Evolutionary conservation across 2,329 filamentous ascomycete genomes (phyloP), one percentile per base, ranked within the genome.

Genomic region (Coleophoma crateriformis): DNA sequence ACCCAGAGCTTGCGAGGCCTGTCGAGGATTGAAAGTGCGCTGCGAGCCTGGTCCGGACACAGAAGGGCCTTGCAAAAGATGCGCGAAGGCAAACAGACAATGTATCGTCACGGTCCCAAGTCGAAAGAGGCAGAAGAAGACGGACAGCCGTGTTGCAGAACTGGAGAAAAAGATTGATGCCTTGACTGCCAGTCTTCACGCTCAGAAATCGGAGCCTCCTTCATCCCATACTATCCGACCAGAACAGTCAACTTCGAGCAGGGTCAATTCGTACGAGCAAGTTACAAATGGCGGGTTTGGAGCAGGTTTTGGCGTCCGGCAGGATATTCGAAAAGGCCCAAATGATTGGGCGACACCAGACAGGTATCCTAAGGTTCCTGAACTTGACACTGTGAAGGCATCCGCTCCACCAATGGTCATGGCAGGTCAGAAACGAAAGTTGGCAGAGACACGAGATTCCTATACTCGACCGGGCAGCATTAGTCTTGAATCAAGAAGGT

Each of bases 121-220:
- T 61, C 65, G 70, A 17, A 72, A 71, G 56, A 66, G 69, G 50
- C 66, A 71, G 45, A 72, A 72, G 57, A 66, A 71, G 52, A 71
- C 71, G 7, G 71, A 73, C 46, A 71, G 68, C 35, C 56, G 71
- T 22, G 70, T 73, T 4, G 68, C 69, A 35, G 70, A 73, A 53
- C 57, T 73, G 45, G 71, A 73, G 60, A 65, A 67, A 54, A 70
- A 72, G 53, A 70, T 73, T 54, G 61, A 67, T 47, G 64, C 66
- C 1, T 65, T 73, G 62, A 64, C 68, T 32, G 65, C 66, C 17
- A 61, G 61, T 46, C 57, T 73, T 34, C 63, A 64, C 43, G 60
- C 61, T 37, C 59, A 58, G 27, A 61, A 59, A 48, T 37, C 51
- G 47, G 32, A 40, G 7, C 35, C 43, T 15, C 37, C 39, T 40